Conservation (phyloP, 495 filamentous ascomycete genomes). For the Penicillium ochrochloron region DNA sequence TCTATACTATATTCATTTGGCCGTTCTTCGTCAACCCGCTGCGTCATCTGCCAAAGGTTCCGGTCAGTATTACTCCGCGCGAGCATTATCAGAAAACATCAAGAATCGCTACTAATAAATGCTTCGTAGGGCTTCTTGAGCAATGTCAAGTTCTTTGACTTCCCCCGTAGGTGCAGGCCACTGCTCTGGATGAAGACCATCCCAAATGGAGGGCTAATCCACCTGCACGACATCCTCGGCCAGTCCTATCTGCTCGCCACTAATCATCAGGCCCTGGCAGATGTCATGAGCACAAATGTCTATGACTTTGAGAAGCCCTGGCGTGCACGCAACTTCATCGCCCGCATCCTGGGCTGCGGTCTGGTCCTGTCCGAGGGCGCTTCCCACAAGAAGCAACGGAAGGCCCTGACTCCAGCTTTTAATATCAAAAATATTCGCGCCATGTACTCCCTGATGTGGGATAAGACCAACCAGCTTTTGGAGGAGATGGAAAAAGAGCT, state of each 20-base stretch:
- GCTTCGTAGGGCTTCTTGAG: constrained; percentile 52
- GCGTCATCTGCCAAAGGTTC: constrained; percentile 63
- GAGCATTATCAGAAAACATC: neutral
- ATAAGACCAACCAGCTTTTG: constrained; percentile 47
- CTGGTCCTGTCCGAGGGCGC: constrained; percentile 81
- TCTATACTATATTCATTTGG: constrained; percentile 65
- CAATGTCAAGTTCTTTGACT: constrained; percentile 57
- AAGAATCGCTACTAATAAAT: neutral
- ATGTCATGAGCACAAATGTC: constrained; percentile 58
- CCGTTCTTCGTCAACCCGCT: constrained; percentile 74
- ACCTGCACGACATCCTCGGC: constrained; percentile 59
- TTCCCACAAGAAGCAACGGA: constrained; percentile 73
- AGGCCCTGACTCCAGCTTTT: constrained; percentile 80
- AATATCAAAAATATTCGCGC: constrained; percentile 80
- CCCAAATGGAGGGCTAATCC: constrained; percentile 84
- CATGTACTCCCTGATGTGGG: constrained; percentile 82
- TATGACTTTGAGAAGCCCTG: constrained; percentile 59
- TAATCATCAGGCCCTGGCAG: constrained; percentile 40
- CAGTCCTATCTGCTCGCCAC: constrained; percentile 41
- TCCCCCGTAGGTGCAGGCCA: constrained; percentile 62
- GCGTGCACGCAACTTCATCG: constrained; percentile 53
- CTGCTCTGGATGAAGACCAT: constrained; percentile 71
- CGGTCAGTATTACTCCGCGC: constrained; percentile 37
- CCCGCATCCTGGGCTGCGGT: constrained; percentile 74
- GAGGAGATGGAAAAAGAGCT: constrained; percentile 43